Base-by-base conservation (phyloP, 495 filamentous ascomycete species). In the Bacidia gigantensis region DNA sequence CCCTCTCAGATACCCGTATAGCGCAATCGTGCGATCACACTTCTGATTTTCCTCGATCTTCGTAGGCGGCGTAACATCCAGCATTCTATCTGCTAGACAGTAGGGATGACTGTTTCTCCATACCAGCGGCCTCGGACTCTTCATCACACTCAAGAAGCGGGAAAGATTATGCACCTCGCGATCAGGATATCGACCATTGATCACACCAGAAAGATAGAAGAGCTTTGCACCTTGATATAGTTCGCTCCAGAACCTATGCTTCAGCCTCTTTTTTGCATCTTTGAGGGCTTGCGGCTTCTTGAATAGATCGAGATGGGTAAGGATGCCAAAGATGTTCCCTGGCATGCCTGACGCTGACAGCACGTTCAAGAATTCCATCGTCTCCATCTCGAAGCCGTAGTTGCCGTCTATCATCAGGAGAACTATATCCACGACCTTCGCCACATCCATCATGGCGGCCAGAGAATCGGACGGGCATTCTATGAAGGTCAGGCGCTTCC, bases 341-440 rank as follows among this genome's bases (percentile, higher is more conserved):
- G 92, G 92, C 87, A 98, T 94, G 64, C 92, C 92, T 49, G 84
- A 90, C 10, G 87, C 76, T 5, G 86, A 80, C 49, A 97, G 69
- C 41, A 93, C 81, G 59, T 95, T 96, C 61, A 98, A 67, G 58
- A 98, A 98, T 66, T 98, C 92, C 93, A 98, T 97, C 1, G 92
- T 98, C 71, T 98, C 92, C 92, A 98, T 98, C 69, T 98, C 92
- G 60, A 97, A 98, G 2, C 92, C 92, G 63, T 82, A 98, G 68
- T 96, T 96, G 32, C 89, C 93, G 63, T 98, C 92, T 54, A 98
- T 97, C 86, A 98, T 87, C 25, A 98, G 71, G 23, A 98, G 70
- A 2, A 98, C 87, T 56, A 97, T 96, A 63, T 98, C 92, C 21
- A 89, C 90, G 25, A 98, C 84, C 66, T 98, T 98, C 29, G 90